Percentiles rank a stretch among this genome's conserved stretches.
phyloP scores from a whole-genome alignment of 192 early-diverging fungal genomes.

The Rhizoclosmatium sp. region DNA sequence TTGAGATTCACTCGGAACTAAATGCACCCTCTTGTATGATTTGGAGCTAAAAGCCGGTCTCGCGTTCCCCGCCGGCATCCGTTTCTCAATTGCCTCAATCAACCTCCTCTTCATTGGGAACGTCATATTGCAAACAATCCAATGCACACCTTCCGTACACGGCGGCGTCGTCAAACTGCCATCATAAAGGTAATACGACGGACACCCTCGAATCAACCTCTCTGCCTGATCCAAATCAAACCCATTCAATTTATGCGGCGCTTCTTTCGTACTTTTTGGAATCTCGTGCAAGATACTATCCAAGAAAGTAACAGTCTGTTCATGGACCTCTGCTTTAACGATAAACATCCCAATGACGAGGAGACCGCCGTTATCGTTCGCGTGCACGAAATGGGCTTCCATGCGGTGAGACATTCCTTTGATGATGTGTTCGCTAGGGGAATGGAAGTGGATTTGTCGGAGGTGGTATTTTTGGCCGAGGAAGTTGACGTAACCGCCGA shows the following conservation, averaged over 20 bases:
- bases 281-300: constrained; percentile 11
- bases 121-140: too few relatives aligned
- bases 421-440: not conserved
- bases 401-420: not conserved
- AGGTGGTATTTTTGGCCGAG: constrained; percentile 14
- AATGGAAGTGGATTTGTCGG: constrained; percentile 28
- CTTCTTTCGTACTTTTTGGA: not conserved
- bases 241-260: not conserved
- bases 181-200: constrained; percentile 20
- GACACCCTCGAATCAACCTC: not conserved
- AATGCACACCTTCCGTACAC: too few relatives aligned
- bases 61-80: too few relatives aligned
- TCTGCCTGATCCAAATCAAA: constrained; percentile 25
- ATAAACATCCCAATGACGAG: constrained; percentile 37
- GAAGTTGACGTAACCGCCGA: constrained; percentile 21
- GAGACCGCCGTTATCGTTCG: constrained; percentile 16
- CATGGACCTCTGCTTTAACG: not conserved
- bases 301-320: constrained; percentile 13
- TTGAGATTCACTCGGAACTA: too few relatives aligned
- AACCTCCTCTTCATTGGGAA: too few relatives aligned
- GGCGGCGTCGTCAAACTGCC: not conserved
- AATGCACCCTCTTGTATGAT: too few relatives aligned
- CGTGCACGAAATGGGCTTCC: constrained; percentile 38
- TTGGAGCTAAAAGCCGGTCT: too few relatives aligned
- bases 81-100: too few relatives aligned